A percentile compares a stretch with the other conserved stretches of the same genome.
Conservation (phyloP, 257 asterid genomes). For the Solanum clarkiae region DNA sequence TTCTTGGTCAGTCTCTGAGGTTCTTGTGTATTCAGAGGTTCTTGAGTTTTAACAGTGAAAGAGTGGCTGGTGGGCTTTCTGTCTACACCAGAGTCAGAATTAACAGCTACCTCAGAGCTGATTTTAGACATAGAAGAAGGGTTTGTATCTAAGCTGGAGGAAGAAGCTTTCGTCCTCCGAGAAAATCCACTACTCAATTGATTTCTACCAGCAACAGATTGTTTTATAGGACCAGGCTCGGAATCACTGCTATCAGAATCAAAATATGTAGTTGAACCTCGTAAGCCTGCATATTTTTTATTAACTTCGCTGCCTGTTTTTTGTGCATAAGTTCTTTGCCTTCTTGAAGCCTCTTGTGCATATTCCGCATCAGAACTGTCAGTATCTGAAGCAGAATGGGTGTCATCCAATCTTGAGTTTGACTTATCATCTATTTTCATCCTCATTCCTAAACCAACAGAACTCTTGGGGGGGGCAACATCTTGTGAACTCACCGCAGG, state of each 20-base stretch:
- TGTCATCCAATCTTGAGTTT: constrained; percentile 18
- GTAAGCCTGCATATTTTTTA: constrained; percentile 14
- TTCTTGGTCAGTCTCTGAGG: constrained; percentile 8
- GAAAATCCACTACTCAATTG: constrained; percentile 42
- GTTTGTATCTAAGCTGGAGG: constrained; percentile 14
- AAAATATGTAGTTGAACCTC: constrained; percentile 24
- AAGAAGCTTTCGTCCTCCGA: constrained; percentile 53
- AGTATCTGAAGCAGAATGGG: constrained; percentile 23
- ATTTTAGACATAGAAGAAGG: constrained; percentile 6
- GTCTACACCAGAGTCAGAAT: constrained; percentile 18
- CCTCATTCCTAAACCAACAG: constrained; percentile 1
- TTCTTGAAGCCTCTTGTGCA: constrained; percentile 9
- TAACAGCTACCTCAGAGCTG: constrained; percentile 12
- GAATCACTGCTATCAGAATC: constrained; percentile 41
- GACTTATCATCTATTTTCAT: constrained; percentile 6
- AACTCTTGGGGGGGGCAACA: constrained; percentile 12
- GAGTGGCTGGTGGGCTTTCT: constrained; percentile 13
- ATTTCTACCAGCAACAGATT: constrained; percentile 19
- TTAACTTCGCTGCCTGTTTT: constrained; percentile 2
- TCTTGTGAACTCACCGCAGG: constrained; percentile 9
- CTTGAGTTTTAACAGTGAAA: constrained; percentile 12
- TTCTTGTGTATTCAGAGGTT: constrained; percentile 14
- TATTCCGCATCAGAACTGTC: constrained; percentile 45
- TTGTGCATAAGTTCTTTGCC: constrained; percentile 7
- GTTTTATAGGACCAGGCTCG: constrained; percentile 42